These are phyloP conservation scores for Mycosphaerella sp. DNA, from an alignment of 2,329 filamentous ascomycete species.

Conservation along the genomic window DNA sequence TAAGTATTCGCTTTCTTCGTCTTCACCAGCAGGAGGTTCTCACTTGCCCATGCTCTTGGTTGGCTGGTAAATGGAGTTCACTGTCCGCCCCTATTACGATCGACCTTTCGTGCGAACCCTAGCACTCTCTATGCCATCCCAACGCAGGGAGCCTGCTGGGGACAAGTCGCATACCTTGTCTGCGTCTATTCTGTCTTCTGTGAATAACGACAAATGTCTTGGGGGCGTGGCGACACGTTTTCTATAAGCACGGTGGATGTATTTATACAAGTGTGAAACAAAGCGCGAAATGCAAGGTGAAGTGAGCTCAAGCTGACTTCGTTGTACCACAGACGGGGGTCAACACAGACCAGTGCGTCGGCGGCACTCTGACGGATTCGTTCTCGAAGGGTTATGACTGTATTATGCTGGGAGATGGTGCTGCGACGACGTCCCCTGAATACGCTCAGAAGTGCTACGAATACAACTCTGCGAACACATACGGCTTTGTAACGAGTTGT, in stretches of 20 bases:
- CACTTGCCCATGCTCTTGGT: neutral
- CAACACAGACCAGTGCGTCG: slow-evolving; percentile 58
- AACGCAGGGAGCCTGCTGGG: too few relatives aligned
- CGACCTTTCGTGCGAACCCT: too few relatives aligned
- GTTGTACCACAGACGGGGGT: slow-evolving; percentile 41
- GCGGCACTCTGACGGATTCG: slow-evolving; percentile 51
- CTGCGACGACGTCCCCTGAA: slow-evolving; percentile 46
- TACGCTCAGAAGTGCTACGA: slow-evolving; percentile 35
- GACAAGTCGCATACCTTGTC: too few relatives aligned
- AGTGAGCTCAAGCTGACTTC: slow-evolving; percentile 1
- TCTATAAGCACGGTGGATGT: neutral
- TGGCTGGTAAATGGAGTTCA: neutral
- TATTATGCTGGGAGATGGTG: slow-evolving; percentile 51
- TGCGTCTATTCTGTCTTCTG: neutral
- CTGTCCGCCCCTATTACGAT: too few relatives aligned
- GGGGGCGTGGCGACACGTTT: neutral
- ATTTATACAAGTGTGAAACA: neutral
- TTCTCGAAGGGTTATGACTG: slow-evolving; percentile 52
- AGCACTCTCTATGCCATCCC: too few relatives aligned
- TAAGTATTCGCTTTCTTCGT: neutral
- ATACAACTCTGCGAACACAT: slow-evolving; percentile 34
- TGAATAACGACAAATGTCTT: neutral
- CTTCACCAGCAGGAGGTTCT: neutral
- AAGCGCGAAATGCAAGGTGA: neutral
- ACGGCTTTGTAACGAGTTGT: slow-evolving; percentile 32